A percentile compares a stretch with the other conserved stretches of the same genome.
phyloP scores from a whole-genome alignment of 139 green algal species.

The Monoraphidium neglectum region DNA sequence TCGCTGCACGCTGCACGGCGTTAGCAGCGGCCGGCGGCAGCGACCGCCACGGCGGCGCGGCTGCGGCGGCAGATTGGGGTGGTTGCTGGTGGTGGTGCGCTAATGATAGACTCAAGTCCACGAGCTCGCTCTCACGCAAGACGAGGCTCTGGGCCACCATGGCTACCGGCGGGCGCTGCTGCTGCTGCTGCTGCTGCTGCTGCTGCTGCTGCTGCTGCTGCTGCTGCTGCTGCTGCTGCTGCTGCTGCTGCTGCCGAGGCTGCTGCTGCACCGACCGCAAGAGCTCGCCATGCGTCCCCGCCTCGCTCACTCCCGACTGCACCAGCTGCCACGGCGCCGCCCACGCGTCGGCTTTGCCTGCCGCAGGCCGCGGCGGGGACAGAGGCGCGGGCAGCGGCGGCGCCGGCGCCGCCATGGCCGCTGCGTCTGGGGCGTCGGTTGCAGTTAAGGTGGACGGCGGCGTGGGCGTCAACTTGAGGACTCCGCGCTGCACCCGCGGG shows the following conservation, averaged over 20 bases:
- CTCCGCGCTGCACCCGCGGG: no score
- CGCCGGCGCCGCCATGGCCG: no score
- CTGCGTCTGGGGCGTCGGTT: no score
- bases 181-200: not conserved
- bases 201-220: not conserved
- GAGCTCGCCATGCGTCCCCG: no score
- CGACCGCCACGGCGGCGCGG: not conserved
- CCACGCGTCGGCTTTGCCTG: no score
- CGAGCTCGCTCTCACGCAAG: slow-evolving; percentile 12
- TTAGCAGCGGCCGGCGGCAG: slow-evolving; percentile 22
- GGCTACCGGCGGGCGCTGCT: not conserved
- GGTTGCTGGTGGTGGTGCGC: slow-evolving; percentile 8
- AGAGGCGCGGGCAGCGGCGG: no score
- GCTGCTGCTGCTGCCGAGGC: not conserved
- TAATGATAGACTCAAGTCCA: slow-evolving; percentile 20
- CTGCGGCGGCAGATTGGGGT: slow-evolving; percentile 14
- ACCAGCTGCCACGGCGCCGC: no score
- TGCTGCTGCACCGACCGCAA: not conserved
- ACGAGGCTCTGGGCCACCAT: not conserved
- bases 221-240: not conserved
- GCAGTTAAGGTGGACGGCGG: no score
- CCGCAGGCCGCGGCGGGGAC: no score
- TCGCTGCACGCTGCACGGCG: slow-evolving; percentile 18
- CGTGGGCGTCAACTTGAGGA: no score
- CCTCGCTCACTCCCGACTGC: no score